Evolutionary conservation across 306 rosid genomes (phyloP).

Genomic region (Psophocarpus tetragonolobus): DNA sequence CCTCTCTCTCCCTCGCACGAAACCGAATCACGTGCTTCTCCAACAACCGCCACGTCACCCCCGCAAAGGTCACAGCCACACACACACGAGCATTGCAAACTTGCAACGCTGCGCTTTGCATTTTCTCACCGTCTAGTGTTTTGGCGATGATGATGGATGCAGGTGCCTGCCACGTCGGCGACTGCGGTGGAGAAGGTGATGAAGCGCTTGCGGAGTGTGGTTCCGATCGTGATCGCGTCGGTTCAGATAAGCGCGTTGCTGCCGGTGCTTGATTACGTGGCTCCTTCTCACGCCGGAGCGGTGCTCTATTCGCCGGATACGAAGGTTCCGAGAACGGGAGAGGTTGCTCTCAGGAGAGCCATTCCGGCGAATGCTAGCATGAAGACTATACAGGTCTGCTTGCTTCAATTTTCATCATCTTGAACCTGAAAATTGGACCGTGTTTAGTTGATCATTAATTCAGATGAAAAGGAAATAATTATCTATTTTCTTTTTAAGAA

Average conservation of each 20-base stretch:
- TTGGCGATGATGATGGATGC: constrained; percentile 59
- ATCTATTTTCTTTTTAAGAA: too few relatives aligned
- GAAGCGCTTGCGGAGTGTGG: constrained; percentile 56
- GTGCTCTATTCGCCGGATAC: constrained; percentile 91
- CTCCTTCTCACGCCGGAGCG: constrained; percentile 54
- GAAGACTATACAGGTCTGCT: constrained; percentile 83
- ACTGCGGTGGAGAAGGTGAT: constrained; percentile 29
- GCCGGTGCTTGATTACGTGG: constrained; percentile 53
- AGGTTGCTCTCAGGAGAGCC: constrained; percentile 83
- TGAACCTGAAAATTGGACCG: too few relatives aligned
- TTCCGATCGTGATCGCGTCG: constrained; percentile 53
- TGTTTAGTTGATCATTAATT: neutral
- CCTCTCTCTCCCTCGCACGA: constrained; percentile 37
- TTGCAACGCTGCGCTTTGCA: neutral
- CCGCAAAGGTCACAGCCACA: constrained; percentile 41
- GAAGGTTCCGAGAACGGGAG: constrained; percentile 88
- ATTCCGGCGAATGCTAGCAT: constrained; percentile 87
- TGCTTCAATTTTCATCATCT: too few relatives aligned
- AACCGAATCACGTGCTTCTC: constrained; percentile 43
- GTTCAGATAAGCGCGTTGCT: constrained; percentile 59
- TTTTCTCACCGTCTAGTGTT: constrained; percentile 12
- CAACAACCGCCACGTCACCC: neutral
- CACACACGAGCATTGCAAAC: neutral
- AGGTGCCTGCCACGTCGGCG: constrained; percentile 34
- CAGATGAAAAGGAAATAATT: neutral